These are phyloP conservation scores for Nannochloropsis oceanica DNA, from an alignment of 108 stramenopile species.

Conservation along the genomic window DNA sequence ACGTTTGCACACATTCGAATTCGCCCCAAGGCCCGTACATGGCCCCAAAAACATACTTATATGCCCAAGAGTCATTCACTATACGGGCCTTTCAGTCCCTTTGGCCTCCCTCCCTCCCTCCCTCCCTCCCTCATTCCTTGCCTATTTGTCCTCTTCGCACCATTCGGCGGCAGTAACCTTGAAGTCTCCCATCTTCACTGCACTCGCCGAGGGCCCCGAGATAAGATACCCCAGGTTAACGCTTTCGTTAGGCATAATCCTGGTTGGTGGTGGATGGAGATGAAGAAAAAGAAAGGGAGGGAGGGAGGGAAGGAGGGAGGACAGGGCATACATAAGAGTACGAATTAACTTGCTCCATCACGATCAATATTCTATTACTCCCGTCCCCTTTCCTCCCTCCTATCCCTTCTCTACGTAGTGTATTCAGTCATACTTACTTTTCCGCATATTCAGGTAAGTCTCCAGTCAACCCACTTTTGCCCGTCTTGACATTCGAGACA, in stretches of 20 bases:
- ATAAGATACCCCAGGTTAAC: neutral
- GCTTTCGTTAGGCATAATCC: neutral
- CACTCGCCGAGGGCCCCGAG: neutral
- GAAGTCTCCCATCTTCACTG: neutral
- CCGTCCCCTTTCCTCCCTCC: too few relatives aligned
- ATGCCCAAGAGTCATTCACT: too few relatives aligned
- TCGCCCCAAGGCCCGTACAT: too few relatives aligned
- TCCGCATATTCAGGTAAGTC: neutral
- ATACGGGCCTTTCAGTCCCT: too few relatives aligned
- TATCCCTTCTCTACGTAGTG: too few relatives aligned
- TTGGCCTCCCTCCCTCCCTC: too few relatives aligned
- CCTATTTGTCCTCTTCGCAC: neutral
- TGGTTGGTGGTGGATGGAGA: neutral
- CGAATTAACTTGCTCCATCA: too few relatives aligned
- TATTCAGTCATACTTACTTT: neutral
- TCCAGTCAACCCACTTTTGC: neutral
- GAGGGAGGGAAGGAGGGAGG: too few relatives aligned
- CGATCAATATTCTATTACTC: too few relatives aligned
- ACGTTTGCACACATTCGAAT: too few relatives aligned
- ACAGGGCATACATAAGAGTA: too few relatives aligned
- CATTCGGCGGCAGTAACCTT: neutral
- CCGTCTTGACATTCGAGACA: neutral
- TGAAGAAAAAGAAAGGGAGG: neutral
- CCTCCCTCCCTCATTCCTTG: neutral
- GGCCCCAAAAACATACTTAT: too few relatives aligned